Evolutionary conservation across 1,284 basidiomycete genomes (phyloP).

Genomic region (Bondarzewia mesenterica): DNA sequence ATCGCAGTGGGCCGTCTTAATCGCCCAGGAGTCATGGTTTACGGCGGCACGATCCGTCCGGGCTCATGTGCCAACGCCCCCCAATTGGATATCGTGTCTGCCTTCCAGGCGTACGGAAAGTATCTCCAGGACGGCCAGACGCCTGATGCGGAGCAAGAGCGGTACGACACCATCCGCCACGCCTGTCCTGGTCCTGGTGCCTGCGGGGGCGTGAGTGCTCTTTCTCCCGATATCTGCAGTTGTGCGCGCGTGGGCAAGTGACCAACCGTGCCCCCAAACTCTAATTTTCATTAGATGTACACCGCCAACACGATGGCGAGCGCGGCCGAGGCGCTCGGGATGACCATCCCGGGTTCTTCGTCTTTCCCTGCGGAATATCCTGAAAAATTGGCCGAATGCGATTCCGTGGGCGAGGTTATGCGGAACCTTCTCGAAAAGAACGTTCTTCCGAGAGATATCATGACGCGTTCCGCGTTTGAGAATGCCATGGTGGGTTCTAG

Average conservation of each 20-base stretch:
- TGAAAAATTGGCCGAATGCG: conserved; percentile 84
- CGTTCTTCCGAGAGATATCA: conserved; percentile 90
- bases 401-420: conserved; percentile 75
- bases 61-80: conserved; percentile 79
- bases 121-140: conserved; percentile 88
- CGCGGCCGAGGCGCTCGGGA: conserved; percentile 85
- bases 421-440: conserved; percentile 84
- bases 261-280: background rate
- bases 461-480: conserved; percentile 93
- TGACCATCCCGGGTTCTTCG: conserved; percentile 95
- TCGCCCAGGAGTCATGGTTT: conserved; percentile 93
- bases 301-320: conserved; percentile 97
- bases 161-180: conserved; percentile 82
- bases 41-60: conserved; percentile 89
- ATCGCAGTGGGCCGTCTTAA: conserved; percentile 81
- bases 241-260: background rate
- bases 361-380: conserved; percentile 89
- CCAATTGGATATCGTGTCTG: conserved; percentile 87
- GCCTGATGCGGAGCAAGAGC: conserved; percentile 68
- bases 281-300: conserved; percentile 63
- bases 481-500: conserved; percentile 76
- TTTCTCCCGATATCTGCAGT: background rate
- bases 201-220: conserved; percentile 79
- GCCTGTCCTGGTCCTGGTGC: conserved; percentile 94
- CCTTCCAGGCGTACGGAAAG: conserved; percentile 93